Evolutionary conservation across 257 asterid species (phyloP).

Genomic region (Solanum peruvianum): DNA sequence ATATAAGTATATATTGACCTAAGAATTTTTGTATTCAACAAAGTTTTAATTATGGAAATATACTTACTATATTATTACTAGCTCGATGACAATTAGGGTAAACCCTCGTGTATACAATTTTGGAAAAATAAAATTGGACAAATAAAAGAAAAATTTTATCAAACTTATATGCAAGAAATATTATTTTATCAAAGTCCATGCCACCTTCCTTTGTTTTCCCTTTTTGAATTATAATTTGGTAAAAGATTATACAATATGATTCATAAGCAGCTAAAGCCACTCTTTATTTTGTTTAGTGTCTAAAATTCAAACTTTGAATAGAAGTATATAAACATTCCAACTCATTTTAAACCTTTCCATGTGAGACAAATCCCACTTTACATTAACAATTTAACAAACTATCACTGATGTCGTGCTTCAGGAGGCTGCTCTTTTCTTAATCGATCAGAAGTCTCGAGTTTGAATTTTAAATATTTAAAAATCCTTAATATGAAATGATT

Average conservation of each 20-base stretch:
- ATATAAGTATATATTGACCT: background rate
- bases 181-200: background rate
- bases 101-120: background rate
- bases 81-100: background rate
- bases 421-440: fast-evolving
- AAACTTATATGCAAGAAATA: background rate
- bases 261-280: background rate
- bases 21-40: background rate
- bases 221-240: background rate
- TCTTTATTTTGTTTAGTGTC: background rate
- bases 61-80: background rate
- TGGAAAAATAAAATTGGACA: background rate
- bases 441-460: fast-evolving
- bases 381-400: background rate
- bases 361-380: background rate
- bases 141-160: background rate
- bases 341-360: background rate
- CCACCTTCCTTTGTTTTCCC: background rate
- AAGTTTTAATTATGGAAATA: background rate
- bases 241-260: background rate
- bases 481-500: no score
- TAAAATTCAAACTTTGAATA: background rate
- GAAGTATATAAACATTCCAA: background rate
- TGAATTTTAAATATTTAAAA: fast-evolving
- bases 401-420: fast-evolving